phyloP scores from a whole-genome alignment of 2,329 filamentous ascomycete genomes.

The Lecanosticta acicola region DNA sequence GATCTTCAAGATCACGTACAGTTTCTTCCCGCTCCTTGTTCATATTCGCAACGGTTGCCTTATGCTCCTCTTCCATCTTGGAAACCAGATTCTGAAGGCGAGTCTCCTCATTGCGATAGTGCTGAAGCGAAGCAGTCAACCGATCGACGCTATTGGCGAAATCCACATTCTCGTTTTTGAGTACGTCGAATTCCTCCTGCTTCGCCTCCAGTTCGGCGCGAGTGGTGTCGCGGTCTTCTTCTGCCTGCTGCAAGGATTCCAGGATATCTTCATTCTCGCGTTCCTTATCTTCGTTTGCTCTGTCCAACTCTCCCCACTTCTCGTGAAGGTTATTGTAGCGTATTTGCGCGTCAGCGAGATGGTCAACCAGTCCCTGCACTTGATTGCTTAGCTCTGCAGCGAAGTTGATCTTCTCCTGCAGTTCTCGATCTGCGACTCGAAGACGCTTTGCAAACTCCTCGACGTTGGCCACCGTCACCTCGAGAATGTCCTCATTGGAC shows the following conservation, averaged over 20 bases:
- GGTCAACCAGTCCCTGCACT: constrained; percentile 37
- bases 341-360: constrained; percentile 33
- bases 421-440: constrained; percentile 31
- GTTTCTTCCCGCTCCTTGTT: constrained; percentile 35
- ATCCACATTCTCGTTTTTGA: constrained; percentile 29
- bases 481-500: constrained; percentile 37
- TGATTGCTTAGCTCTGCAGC: constrained; percentile 34
- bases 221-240: constrained; percentile 27
- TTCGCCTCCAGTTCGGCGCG: constrained; percentile 23
- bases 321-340: constrained; percentile 35
- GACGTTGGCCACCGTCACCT: constrained; percentile 33
- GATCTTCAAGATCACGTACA: constrained; percentile 34
- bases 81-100: constrained; percentile 35
- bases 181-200: constrained; percentile 17
- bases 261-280: constrained; percentile 36
- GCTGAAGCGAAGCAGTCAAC: constrained; percentile 36
- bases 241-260: constrained; percentile 30
- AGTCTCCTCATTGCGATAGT: constrained; percentile 37
- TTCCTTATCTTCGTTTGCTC: constrained; percentile 35
- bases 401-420: constrained; percentile 29
- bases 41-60: constrained; percentile 34
- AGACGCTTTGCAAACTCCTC: constrained; percentile 35
- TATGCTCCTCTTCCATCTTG: constrained; percentile 38
- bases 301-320: constrained; percentile 34
- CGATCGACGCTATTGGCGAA: constrained; percentile 34